Evolutionary conservation across 768 basidiomycete species (phyloP), one percentile per base, ranked within the genome.

Genomic region (Mycena metata): DNA sequence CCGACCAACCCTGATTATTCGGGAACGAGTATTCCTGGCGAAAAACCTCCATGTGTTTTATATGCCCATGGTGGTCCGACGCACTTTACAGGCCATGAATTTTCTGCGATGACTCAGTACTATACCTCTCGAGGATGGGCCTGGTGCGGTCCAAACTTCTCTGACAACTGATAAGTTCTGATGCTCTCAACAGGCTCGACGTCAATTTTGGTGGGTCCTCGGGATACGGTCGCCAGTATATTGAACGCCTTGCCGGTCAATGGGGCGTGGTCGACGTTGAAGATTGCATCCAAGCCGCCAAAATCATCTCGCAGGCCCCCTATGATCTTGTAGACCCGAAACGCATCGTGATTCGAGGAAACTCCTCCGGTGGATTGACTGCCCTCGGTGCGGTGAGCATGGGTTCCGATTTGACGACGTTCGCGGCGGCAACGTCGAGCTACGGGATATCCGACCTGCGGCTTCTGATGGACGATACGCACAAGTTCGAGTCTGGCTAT

Each of bases 21-120:
- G 2, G 90, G 86, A 0, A 81, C 84, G 5, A 85, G 77, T 47
- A 73, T 83, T 8, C 60, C 71, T 0, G 85, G 82, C 3, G 90
- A 91, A 76, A 83, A 81, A 49, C 94, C 94, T 0, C 94, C 94
- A 5, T 89, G 88, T 65, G 81, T 93, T 11, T 79, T 93, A 17
- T 71, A 82, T 35, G 84, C 85, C 7, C 94, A 95, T 64, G 94
- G 94, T 0, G 93, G 93, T 0, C 94, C 94, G 0, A 95, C 92
- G 0, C 70, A 70, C 9, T 76, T 81, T 3, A 78, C 81, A 3
- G 35, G 67, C 1, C 88, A 90, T 50, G 86, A 80, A 0, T 75
- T 94, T 33, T 76, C 75, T 12, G 88, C 88, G 88, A 76, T 72
- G 35, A 86, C 81, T 42, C 84, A 91, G 70, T 94, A 85, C 73